Percentiles rank a stretch among this genome's conserved stretches.
phyloP scores from a whole-genome alignment of 2,329 filamentous ascomycete genomes.

The Trichoderma sp. region DNA sequence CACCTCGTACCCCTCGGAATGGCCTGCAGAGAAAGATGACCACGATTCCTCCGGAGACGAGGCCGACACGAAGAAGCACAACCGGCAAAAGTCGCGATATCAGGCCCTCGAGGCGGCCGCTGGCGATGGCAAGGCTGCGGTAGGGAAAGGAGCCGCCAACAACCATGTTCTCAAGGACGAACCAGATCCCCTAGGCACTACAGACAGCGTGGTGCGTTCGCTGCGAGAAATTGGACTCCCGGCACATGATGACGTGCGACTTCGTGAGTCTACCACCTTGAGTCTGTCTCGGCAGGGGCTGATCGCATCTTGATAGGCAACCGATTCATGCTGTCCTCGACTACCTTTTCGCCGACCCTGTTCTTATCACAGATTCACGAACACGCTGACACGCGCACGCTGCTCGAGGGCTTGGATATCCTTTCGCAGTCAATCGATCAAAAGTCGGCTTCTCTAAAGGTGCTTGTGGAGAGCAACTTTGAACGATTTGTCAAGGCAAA shows the following conservation, averaged over 20 bases:
- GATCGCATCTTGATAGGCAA: conserved; percentile 56
- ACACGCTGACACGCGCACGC: conserved; percentile 74
- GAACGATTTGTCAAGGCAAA: conserved; percentile 97
- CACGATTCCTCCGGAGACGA: conserved; percentile 63
- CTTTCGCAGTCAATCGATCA: conserved; percentile 92
- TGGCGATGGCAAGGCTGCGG: conserved; percentile 62
- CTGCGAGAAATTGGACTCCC: conserved; percentile 73
- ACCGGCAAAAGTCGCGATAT: conserved; percentile 72
- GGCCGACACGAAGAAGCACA: conserved; percentile 45
- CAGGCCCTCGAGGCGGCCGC: conserved; percentile 77
- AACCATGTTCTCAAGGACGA: conserved; percentile 88
- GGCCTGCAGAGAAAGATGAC: conserved; percentile 76
- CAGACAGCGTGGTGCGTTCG: conserved; percentile 79
- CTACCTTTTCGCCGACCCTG: conserved; percentile 85
- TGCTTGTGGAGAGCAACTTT: conserved; percentile 95
- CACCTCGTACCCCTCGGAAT: conserved; percentile 74
- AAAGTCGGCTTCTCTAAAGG: conserved; percentile 94
- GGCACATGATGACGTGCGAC: conserved; percentile 75
- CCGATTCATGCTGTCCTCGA: conserved; percentile 91
- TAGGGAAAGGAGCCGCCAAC: conserved; percentile 62
- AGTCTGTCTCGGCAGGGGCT: conserved; percentile 14
- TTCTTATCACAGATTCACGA: conserved; percentile 93
- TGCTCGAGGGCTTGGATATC: conserved; percentile 78
- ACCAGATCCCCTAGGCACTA: conserved; percentile 82
- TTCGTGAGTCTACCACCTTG: conserved; percentile 55